A percentile compares a stretch with the other conserved stretches of the same genome.
phyloP scores from a whole-genome alignment of 148 eudicot species.

The Cornus suecica region DNA sequence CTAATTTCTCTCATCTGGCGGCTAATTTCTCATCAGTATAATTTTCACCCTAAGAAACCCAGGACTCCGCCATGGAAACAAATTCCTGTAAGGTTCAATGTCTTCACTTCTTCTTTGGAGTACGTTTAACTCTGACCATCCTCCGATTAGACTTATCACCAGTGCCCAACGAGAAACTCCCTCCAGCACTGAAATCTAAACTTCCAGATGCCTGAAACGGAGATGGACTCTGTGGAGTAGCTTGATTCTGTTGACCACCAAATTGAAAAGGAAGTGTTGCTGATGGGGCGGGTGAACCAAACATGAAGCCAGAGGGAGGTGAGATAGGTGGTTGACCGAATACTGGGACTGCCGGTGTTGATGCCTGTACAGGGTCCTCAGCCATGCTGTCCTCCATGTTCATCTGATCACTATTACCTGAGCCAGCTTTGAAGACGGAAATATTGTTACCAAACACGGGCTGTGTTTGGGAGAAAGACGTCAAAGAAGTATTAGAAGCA shows the following conservation, averaged over 20 bases:
- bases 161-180: conserved; percentile 82
- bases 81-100: not conserved
- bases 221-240: conserved; percentile 34
- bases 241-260: conserved; percentile 60
- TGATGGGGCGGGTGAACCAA: conserved; percentile 38
- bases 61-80: not conserved
- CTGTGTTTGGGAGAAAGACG: conserved; percentile 19
- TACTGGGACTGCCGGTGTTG: conserved; percentile 37
- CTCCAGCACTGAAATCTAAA: conserved; percentile 55
- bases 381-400: conserved; percentile 88
- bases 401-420: conserved; percentile 58
- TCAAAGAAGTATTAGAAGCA: conserved; percentile 26
- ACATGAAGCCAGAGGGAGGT: conserved; percentile 42
- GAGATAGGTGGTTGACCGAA: conserved; percentile 48
- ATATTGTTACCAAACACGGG: conserved; percentile 35
- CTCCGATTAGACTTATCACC: conserved; percentile 64
- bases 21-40: not conserved
- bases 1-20: not conserved
- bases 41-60: not conserved
- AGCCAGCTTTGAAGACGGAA: conserved; percentile 27
- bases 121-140: conserved; percentile 41
- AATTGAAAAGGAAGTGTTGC: conserved; percentile 59
- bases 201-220: conserved; percentile 67
- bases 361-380: conserved; percentile 65
- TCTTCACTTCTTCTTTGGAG: conserved; percentile 41